Evolutionary conservation across 1,284 basidiomycete genomes (phyloP).

Genomic region (Fistulina hepatica): DNA sequence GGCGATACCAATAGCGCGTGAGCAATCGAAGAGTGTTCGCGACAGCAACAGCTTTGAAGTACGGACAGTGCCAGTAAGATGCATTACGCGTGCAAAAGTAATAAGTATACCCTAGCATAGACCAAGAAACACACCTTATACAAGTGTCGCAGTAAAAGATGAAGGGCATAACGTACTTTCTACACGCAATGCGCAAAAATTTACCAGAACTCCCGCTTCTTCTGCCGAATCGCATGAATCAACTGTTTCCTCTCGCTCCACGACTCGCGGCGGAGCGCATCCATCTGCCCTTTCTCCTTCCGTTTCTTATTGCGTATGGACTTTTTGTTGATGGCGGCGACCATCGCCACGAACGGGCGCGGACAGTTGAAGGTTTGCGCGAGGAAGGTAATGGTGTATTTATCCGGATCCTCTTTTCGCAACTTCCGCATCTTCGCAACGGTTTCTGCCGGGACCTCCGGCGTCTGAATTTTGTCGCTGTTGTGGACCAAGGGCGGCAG

Average conservation of each 20-base stretch:
- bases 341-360: constrained; percentile 39
- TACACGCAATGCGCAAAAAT: too few species aligned
- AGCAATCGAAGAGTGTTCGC: too few species aligned
- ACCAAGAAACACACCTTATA: too few species aligned
- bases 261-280: constrained; percentile 30
- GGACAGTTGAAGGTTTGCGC: constrained; percentile 51
- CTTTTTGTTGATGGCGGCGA: constrained; percentile 42
- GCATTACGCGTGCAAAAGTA: too few species aligned
- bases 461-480: constrained; percentile 17
- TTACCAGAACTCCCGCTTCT: constrained; percentile 51
- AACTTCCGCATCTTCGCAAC: constrained; percentile 47
- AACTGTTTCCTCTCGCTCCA: constrained; percentile 53
- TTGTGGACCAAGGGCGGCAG: background rate
- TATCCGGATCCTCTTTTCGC: constrained; percentile 37
- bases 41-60: too few species aligned
- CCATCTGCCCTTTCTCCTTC: constrained; percentile 28
- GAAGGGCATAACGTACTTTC: too few species aligned
- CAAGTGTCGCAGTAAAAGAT: too few species aligned
- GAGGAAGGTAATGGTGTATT: constrained; percentile 39
- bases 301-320: constrained; percentile 29
- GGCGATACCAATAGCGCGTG: too few species aligned
- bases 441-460: constrained; percentile 38
- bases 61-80: too few species aligned
- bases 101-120: too few species aligned
- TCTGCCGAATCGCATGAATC: constrained; percentile 41